Evolutionary conservation across 2,329 filamentous ascomycete species (phyloP).

Genomic region (Sarocladium brachiariae): DNA sequence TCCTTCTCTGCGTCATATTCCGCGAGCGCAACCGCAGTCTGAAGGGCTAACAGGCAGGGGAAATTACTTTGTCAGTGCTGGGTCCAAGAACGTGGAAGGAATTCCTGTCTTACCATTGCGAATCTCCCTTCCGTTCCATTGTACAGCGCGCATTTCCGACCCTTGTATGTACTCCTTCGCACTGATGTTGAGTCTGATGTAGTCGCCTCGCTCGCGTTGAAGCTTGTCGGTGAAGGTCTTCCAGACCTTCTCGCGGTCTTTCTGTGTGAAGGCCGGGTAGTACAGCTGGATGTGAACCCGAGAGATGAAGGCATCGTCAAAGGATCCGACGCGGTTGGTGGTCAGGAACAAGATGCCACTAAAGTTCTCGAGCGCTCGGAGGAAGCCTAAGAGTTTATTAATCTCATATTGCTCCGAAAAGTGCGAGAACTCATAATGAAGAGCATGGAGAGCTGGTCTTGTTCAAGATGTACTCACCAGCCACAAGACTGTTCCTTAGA

Average conservation of each 20-base stretch:
- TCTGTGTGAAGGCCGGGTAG: slow-evolving; percentile 12
- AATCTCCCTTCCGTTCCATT: slow-evolving; percentile 22
- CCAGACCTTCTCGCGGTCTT: neutral
- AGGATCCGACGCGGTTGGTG: slow-evolving; percentile 26
- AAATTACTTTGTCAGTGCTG: no score
- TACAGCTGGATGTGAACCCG: slow-evolving; percentile 27
- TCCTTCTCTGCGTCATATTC: slow-evolving; percentile 18
- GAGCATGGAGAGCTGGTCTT: no score
- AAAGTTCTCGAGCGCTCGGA: slow-evolving; percentile 29
- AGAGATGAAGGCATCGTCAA: slow-evolving; percentile 31
- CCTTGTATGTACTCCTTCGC: slow-evolving; percentile 15
- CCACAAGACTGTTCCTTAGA: slow-evolving; percentile 19
- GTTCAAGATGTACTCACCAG: slow-evolving; percentile 17
- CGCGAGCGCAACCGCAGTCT: slow-evolving; percentile 25
- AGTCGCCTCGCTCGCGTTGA: neutral
- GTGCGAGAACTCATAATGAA: no score
- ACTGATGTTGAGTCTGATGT: neutral
- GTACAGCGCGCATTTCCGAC: slow-evolving; percentile 14
- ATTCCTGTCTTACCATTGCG: slow-evolving; percentile 20
- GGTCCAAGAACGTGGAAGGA: no score
- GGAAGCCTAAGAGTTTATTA: slow-evolving; percentile 19
- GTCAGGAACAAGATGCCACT: slow-evolving; percentile 29
- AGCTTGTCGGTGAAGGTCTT: slow-evolving; percentile 6
- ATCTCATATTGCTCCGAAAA: slow-evolving; percentile 17
- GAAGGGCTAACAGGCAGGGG: no score